Evolutionary conservation across 768 basidiomycete species (phyloP).

Genomic region (Tulasnella sp.): DNA sequence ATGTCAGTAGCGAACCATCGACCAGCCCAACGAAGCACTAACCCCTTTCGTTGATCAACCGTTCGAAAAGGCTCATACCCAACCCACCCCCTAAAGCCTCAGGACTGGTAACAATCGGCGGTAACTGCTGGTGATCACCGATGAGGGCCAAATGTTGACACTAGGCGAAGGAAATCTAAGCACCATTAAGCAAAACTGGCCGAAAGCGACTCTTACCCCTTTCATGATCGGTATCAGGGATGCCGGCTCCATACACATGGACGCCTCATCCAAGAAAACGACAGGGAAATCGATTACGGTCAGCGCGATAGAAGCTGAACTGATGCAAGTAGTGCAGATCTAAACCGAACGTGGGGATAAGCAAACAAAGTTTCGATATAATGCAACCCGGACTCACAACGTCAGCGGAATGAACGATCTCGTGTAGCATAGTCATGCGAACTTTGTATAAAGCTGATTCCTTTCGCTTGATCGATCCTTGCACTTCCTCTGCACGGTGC

Average conservation of each 20-base stretch:
- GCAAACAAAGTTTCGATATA: neutral
- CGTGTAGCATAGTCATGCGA: constrained; percentile 24
- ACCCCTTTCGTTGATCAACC: constrained; percentile 79
- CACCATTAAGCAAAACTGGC: neutral
- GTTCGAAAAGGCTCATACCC: constrained; percentile 77
- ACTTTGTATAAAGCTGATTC: neutral
- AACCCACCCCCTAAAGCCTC: constrained; percentile 69
- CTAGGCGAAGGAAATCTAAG: constrained; percentile 34
- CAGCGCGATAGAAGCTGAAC: constrained; percentile 57
- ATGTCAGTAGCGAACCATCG: neutral
- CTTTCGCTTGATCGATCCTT: neutral
- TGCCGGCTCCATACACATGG: constrained; percentile 92
- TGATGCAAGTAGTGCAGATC: constrained; percentile 86
- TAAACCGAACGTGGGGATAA: constrained; percentile 26
- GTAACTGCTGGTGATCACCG: constrained; percentile 95
- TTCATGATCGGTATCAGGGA: constrained; percentile 89
- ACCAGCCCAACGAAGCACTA: constrained; percentile 28
- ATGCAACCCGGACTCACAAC: constrained; percentile 18
- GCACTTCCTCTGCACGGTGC: constrained; percentile 7
- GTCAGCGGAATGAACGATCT: constrained; percentile 29
- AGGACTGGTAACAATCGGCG: constrained; percentile 73
- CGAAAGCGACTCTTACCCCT: constrained; percentile 54
- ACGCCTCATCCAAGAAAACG: constrained; percentile 90
- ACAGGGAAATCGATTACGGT: constrained; percentile 80
- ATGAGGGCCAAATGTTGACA: constrained; percentile 78